Conservation (phyloP, 805 yeast species). For the Nakazawaea ernobii region DNA sequence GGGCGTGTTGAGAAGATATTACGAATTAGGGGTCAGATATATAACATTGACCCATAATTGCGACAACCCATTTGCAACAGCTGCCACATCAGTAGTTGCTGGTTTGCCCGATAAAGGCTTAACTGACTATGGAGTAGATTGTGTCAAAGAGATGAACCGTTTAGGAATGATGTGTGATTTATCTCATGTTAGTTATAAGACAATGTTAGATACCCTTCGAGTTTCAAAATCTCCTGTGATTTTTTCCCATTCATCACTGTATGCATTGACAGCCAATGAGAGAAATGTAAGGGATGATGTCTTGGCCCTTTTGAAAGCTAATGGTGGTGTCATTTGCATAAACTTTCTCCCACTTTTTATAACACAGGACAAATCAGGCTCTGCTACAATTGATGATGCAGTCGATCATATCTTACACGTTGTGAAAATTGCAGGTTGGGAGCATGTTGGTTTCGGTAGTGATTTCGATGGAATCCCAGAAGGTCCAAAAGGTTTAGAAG, state of each 20-base stretch:
- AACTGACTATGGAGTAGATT: constrained; percentile 32
- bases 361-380: constrained; percentile 12
- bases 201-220: constrained; percentile 36
- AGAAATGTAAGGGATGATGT: constrained; percentile 40
- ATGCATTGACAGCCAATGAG: constrained; percentile 26
- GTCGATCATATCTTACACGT: constrained; percentile 34
- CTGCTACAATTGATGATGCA: constrained; percentile 35
- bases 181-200: constrained; percentile 40
- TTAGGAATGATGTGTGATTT: constrained; percentile 45
- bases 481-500: constrained; percentile 38
- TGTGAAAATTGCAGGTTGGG: constrained; percentile 37
- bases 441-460: constrained; percentile 39
- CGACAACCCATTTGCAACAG: constrained; percentile 43
- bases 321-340: constrained; percentile 36
- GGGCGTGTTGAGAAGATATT: constrained; percentile 35
- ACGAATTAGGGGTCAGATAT: constrained; percentile 37
- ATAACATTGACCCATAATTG: constrained; percentile 42
- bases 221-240: constrained; percentile 35
- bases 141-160: constrained; percentile 41
- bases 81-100: constrained; percentile 36
- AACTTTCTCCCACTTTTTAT: constrained; percentile 36
- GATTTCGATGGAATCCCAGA: constrained; percentile 43
- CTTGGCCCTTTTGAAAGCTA: constrained; percentile 25
- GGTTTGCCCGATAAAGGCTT: constrained; percentile 36
- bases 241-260: constrained; percentile 38